Evolutionary conservation across 305 asterid genomes (phyloP).

Genomic region (Solanum aculeatissimum): DNA sequence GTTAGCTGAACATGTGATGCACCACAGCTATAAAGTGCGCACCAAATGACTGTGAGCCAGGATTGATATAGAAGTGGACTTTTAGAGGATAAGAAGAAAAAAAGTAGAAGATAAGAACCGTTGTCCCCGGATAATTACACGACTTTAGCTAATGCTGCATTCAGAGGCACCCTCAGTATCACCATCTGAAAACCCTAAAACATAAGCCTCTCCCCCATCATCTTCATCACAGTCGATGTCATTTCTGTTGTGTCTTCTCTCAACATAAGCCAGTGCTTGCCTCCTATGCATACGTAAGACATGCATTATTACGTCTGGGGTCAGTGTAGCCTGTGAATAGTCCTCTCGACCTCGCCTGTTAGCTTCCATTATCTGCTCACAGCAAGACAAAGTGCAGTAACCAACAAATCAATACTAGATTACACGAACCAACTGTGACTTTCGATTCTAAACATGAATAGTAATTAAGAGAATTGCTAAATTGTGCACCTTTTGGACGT

Average conservation of each 20-base stretch:
- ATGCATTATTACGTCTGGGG: conserved; percentile 70
- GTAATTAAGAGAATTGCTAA: conserved; percentile 8
- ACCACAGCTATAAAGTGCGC: background rate
- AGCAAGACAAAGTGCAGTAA: background rate
- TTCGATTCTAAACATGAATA: conserved; percentile 1
- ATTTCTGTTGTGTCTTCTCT: conserved; percentile 32
- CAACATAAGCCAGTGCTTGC: conserved; percentile 46
- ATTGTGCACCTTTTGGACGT: conserved; percentile 38
- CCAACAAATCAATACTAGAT: background rate
- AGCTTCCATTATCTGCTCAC: conserved; percentile 44
- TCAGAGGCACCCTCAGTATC: conserved; percentile 29
- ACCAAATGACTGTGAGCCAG: background rate
- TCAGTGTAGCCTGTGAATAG: conserved; percentile 42
- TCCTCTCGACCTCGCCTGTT: conserved; percentile 47
- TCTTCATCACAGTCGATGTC: conserved; percentile 52
- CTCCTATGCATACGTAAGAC: conserved; percentile 61
- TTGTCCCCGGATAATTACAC: background rate
- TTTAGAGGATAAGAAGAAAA: background rate
- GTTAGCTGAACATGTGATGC: background rate
- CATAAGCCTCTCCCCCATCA: conserved; percentile 21
- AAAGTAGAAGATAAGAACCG: background rate
- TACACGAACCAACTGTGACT: background rate
- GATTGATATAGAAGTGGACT: background rate
- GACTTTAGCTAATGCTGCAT: conserved; percentile 44
- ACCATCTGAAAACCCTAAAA: conserved; percentile 42